Evolutionary conservation across 441 rosid genomes (phyloP).

Genomic region (Pelargonium citronellum): DNA sequence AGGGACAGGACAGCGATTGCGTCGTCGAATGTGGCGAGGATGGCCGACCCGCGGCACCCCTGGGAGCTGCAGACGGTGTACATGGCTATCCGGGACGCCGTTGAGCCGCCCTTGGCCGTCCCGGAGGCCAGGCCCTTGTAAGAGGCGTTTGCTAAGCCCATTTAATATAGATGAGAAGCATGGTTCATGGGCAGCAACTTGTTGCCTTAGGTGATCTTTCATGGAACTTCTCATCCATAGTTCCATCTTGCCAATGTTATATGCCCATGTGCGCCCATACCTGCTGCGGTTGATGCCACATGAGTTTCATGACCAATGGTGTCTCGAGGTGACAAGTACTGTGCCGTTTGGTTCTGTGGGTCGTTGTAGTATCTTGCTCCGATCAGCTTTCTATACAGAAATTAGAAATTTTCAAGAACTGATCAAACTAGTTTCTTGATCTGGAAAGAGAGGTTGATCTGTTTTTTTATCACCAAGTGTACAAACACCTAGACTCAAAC

Average conservation of each 20-base stretch:
- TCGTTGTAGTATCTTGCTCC: conserved; percentile 49
- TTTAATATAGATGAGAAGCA: too few relatives aligned
- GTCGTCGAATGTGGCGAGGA: conserved; percentile 57
- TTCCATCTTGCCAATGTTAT: too few relatives aligned
- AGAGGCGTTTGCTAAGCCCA: conserved; percentile 42
- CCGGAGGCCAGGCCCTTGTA: conserved; percentile 55
- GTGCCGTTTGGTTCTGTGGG: conserved; percentile 17
- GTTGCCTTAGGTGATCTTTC: too few relatives aligned
- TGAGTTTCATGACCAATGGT: conserved; percentile 52
- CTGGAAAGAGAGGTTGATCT: neutral
- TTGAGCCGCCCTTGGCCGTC: conserved; percentile 51
- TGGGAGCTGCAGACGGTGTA: conserved; percentile 38
- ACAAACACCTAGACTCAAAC: too few relatives aligned
- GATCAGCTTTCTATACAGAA: conserved; percentile 40
- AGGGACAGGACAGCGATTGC: conserved; percentile 58
- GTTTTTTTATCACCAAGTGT: too few relatives aligned
- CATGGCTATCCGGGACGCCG: conserved; percentile 45
- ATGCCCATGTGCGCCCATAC: too few relatives aligned
- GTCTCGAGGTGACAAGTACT: conserved; percentile 39
- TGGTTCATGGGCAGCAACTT: too few relatives aligned
- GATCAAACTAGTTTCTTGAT: too few relatives aligned
- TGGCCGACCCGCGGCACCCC: conserved; percentile 47
- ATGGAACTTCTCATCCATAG: too few relatives aligned
- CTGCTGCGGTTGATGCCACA: conserved; percentile 49
- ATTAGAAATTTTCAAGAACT: too few relatives aligned